Conservation (phyloP, 139 green algal species). For the Chlorella sp. region DNA sequence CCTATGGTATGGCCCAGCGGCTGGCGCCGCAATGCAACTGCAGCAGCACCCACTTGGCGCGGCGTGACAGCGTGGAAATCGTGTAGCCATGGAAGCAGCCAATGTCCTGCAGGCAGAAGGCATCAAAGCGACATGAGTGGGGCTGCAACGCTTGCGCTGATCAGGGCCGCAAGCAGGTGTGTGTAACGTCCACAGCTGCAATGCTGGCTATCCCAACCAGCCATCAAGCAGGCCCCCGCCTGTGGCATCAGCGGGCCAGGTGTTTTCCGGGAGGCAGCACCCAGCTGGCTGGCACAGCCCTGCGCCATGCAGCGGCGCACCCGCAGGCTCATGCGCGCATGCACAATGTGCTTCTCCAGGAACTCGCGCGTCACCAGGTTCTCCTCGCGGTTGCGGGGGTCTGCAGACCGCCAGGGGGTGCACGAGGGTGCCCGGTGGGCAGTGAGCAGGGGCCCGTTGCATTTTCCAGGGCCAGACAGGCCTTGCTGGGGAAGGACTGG, state of each 20-base stretch:
- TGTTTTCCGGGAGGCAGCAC: background rate
- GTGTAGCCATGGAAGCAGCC: constrained; percentile 21
- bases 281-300: background rate
- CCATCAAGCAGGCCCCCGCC: background rate
- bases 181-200: no score
- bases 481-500: background rate
- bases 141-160: no score
- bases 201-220: no score
- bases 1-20: background rate
- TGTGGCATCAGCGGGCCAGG: background rate
- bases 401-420: no score
- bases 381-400: constrained; percentile 20
- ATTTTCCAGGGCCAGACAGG: no score
- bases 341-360: constrained; percentile 20
- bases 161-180: no score
- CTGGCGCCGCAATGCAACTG: no score
- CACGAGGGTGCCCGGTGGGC: no score
- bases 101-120: constrained; percentile 19
- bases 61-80: constrained; percentile 22
- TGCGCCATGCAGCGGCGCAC: background rate
- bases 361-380: constrained; percentile 18
- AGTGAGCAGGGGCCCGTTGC: background rate
- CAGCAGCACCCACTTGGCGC: constrained; percentile 10
- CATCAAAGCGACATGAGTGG: background rate
- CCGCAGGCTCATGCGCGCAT: constrained; percentile 16